Base-by-base conservation (phyloP, 768 basidiomycete genomes). In the Kwoniella sp. region DNA sequence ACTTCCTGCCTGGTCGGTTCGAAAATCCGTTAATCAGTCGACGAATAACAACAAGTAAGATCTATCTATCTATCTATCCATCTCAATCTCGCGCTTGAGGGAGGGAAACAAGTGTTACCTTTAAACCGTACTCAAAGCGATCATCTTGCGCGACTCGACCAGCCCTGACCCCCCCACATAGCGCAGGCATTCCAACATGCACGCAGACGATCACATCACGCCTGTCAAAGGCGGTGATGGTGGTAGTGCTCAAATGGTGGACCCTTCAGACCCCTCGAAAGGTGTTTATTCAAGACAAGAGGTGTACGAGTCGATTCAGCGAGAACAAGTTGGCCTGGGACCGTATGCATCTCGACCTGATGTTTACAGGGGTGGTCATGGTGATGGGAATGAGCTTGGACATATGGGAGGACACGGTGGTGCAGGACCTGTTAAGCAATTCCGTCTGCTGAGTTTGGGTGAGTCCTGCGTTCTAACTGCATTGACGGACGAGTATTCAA, bases 381-480 rank as follows among this genome's bases (percentile, higher is more conserved):
- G 57, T 12, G 40, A 44, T 10, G 40, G 40, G 40, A 44, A 44
- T 19, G 40, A 44, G 40, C 10, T 44, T 44, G 40, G 40, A 44
- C 17, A 10, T 44, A 49, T 30, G 9, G 59, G 24, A 7, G 59
- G 24, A n/a, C 24, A 29, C 30, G 65, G 22, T 15, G 30, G 24
- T 15, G 37, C 29, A 13, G 44, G 37, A 5, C 60, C 60, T 25
- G 27, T 22, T n/a, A 63, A 53, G 52, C 47, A 67, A 33, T 69
- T 69, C 60, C 52, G 44, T 27, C 50, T 69, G 13, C 47, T 65
- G n/a, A 66, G 65, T 63, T 29, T 69, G 54, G 37, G 68, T 69
- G 55, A 62, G 68, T 68, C 17, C 36, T 13, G 33, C 33, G 33
- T 33, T 24, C 25, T 24, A 15, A 15, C 40, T 36, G 4, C 15